phyloP scores from a whole-genome alignment of 129 eudicot genomes.

The Pittosporum tobira region DNA sequence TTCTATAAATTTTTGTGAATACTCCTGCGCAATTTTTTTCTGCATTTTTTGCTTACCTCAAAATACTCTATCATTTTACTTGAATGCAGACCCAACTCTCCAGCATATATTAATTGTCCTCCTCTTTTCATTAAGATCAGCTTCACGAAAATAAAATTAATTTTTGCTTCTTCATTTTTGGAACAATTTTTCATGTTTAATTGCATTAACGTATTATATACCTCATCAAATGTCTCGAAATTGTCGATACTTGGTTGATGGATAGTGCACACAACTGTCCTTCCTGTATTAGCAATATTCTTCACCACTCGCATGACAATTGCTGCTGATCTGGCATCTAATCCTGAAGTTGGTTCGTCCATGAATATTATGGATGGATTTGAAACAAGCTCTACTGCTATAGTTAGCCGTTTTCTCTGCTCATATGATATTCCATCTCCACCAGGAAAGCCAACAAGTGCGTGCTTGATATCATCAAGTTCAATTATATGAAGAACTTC shows the following conservation, averaged over 20 bases:
- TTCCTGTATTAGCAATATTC: not conserved
- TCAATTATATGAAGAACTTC: too few species aligned
- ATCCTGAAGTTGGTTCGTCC: not conserved
- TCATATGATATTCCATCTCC: not conserved
- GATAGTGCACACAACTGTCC: not conserved
- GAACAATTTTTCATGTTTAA: too few species aligned
- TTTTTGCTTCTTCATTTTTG: too few species aligned
- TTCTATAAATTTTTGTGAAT: too few species aligned
- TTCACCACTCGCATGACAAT: not conserved
- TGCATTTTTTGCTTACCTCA: slow-evolving; percentile 9
- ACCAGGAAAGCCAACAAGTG: too few species aligned
- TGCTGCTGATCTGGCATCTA: not conserved
- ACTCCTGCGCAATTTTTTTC: too few species aligned
- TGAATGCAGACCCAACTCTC: slow-evolving; percentile 17
- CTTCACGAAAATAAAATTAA: slow-evolving; percentile 10
- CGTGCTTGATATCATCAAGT: too few species aligned
- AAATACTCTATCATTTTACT: slow-evolving; percentile 15
- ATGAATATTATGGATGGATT: not conserved
- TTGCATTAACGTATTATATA: too few species aligned
- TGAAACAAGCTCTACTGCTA: not conserved
- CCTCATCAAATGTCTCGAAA: not conserved
- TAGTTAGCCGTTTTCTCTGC: not conserved
- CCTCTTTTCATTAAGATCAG: slow-evolving; percentile 23
- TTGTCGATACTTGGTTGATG: not conserved
- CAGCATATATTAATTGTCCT: slow-evolving; percentile 17